phyloP scores from a whole-genome alignment of 1,284 basidiomycete species.

The Apiotrichum sp. region DNA sequence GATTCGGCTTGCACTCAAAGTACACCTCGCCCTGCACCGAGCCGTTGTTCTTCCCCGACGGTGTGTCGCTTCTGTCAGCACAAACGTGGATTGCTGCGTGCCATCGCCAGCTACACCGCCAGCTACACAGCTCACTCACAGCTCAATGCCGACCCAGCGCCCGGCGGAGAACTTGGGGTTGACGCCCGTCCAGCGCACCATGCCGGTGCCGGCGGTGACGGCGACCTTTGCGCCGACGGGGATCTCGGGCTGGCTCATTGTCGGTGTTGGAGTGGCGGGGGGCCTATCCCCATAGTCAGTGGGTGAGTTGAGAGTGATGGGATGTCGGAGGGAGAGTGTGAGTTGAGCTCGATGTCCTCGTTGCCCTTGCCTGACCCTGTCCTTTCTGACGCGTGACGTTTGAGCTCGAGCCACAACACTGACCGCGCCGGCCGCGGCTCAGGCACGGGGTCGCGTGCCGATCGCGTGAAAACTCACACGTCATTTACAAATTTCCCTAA shows the following conservation, averaged over 20 bases:
- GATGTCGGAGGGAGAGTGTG: too few species aligned
- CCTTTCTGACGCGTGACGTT: too few species aligned
- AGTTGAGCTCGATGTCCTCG: too few species aligned
- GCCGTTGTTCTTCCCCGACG: constrained; percentile 93
- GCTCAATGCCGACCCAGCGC: constrained; percentile 91
- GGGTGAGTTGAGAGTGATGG: too few species aligned
- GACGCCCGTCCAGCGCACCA: constrained; percentile 77
- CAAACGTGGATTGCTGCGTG: not conserved
- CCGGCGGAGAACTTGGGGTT: constrained; percentile 78
- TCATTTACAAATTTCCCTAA: too few species aligned
- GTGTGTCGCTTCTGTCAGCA: constrained; percentile 46
- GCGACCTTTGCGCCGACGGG: constrained; percentile 53
- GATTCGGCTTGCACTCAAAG: constrained; percentile 68
- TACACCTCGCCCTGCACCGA: constrained; percentile 75
- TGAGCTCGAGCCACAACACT: too few species aligned
- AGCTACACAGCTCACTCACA: constrained; percentile 48
- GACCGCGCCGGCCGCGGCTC: too few species aligned
- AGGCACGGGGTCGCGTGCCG: too few species aligned
- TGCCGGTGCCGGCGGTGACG: constrained; percentile 70
- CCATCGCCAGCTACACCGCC: too few species aligned
- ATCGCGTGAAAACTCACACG: too few species aligned
- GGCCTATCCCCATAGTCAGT: constrained; percentile 2
- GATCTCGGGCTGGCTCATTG: constrained; percentile 36
- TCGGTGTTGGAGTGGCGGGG: not conserved
- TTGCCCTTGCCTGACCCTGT: too few species aligned